Percentiles rank a stretch among this genome's conserved stretches.
These are phyloP conservation scores for Wickerhamomyces tratensis DNA, from an alignment of 805 yeast species.

Conservation along the genomic window DNA sequence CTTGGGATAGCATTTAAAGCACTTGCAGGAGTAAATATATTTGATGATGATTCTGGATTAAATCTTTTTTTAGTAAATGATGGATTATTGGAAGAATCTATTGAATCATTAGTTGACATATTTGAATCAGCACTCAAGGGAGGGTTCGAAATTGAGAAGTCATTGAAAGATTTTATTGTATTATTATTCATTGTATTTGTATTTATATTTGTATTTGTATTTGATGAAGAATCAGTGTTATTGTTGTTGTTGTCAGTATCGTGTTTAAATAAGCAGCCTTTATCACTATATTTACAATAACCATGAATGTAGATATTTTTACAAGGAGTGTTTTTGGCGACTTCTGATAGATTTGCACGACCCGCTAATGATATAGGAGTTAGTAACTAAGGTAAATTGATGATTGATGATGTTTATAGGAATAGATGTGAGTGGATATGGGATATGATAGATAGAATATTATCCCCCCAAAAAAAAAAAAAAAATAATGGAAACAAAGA, in stretches of 20 bases:
- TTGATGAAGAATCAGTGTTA: no score
- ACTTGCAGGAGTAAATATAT: constrained; percentile 35
- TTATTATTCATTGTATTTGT: constrained; percentile 1
- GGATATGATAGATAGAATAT: no score
- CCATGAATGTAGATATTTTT: constrained; percentile 81
- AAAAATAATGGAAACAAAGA: no score
- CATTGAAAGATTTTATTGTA: background rate
- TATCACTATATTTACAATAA: constrained; percentile 76
- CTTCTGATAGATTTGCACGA: constrained; percentile 20
- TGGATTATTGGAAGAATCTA: background rate
- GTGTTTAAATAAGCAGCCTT: constrained; percentile 80
- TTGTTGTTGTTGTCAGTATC: constrained; percentile 24
- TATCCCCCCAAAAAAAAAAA: no score
- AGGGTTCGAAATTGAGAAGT: background rate
- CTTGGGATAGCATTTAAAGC: constrained; percentile 3
- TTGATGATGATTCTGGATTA: constrained; percentile 43
- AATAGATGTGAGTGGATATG: no score
- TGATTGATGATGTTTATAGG: no score
- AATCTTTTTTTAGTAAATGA: constrained; percentile 30
- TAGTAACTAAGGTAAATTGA: no score
- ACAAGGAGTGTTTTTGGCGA: constrained; percentile 73
- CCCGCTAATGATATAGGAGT: no score
- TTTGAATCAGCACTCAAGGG: background rate
- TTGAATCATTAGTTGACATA: constrained; percentile 1
- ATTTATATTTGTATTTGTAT: background rate